phyloP scores from a whole-genome alignment of 2,329 filamentous ascomycete genomes.

The Lecanicillium sp. region DNA sequence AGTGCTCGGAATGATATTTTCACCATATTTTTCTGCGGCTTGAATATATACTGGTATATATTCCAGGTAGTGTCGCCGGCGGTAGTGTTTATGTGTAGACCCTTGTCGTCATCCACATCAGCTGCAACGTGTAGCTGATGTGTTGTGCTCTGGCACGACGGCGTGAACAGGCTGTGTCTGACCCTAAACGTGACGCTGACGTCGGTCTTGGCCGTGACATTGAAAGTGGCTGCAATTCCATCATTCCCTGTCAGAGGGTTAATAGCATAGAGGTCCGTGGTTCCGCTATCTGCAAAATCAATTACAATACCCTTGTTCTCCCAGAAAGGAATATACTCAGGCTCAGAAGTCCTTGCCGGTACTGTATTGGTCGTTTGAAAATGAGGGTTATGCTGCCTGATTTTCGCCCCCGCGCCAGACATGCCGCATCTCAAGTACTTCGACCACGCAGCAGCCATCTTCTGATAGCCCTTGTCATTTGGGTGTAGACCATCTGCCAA shows the following conservation, averaged over 20 bases:
- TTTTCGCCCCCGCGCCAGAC: neutral
- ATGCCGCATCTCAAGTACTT: neutral
- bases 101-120: too few species aligned
- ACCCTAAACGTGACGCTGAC: too few species aligned
- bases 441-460: neutral
- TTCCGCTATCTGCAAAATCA: neutral
- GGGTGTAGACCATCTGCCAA: neutral
- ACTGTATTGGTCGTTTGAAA: neutral
- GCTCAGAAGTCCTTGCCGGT: neutral
- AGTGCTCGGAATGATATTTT: too few species aligned
- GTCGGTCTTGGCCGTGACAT: too few species aligned
- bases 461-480: neutral
- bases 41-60: too few species aligned
- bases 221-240: neutral
- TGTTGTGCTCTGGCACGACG: too few species aligned
- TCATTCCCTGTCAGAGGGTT: neutral
- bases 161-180: too few species aligned
- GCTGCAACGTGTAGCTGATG: too few species aligned
- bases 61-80: too few species aligned
- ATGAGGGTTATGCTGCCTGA: neutral
- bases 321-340: neutral
- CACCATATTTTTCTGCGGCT: too few species aligned
- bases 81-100: too few species aligned
- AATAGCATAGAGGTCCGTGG: neutral
- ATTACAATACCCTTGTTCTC: neutral